Conservation (phyloP, 179 eudicot genomes). For the Pouteria campechiana region DNA sequence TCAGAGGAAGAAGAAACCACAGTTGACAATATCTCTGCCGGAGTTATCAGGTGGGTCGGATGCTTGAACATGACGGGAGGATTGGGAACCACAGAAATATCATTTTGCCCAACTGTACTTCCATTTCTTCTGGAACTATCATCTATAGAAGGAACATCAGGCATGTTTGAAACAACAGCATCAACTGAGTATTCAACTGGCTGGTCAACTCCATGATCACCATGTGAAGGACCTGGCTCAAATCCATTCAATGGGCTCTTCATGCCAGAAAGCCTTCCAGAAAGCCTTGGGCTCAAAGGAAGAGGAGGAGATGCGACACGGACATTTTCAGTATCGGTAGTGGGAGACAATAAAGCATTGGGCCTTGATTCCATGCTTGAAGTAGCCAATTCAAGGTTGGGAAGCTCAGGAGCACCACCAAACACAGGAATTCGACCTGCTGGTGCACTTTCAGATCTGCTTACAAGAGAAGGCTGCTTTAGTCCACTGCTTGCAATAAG, state of each 20-base stretch:
- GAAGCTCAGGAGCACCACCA: conserved; percentile 31
- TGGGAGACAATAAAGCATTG: conserved; percentile 20
- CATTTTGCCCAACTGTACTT: conserved; percentile 31
- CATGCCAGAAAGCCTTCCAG: conserved; percentile 36
- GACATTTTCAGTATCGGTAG: conserved; percentile 31
- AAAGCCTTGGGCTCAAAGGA: conserved; percentile 63
- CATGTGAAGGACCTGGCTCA: conserved; percentile 15
- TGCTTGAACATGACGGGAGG: conserved; percentile 57
- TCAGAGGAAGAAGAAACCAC: conserved; percentile 70
- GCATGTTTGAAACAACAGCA: conserved; percentile 22
- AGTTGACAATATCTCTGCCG: conserved; percentile 81
- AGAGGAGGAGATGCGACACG: conserved; percentile 49
- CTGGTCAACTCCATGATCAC: conserved; percentile 45
- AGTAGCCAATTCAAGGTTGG: conserved; percentile 25
- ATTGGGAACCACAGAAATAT: conserved; percentile 32
- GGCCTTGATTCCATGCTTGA: conserved; percentile 31
- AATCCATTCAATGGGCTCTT: conserved; percentile 22
- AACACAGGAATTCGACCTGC: conserved; percentile 30
- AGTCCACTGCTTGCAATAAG: conserved; percentile 30
- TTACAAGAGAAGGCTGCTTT: conserved; percentile 17
- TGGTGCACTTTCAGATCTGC: conserved; percentile 29
- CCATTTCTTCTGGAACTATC: conserved; percentile 26
- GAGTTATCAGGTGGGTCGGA: conserved; percentile 95
- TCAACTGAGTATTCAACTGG: conserved; percentile 59
- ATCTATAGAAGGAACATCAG: conserved; percentile 41